A percentile compares a stretch with the other conserved stretches of the same genome.
Conservation (phyloP, 305 asterid genomes). For the Fraxinus sp. region DNA sequence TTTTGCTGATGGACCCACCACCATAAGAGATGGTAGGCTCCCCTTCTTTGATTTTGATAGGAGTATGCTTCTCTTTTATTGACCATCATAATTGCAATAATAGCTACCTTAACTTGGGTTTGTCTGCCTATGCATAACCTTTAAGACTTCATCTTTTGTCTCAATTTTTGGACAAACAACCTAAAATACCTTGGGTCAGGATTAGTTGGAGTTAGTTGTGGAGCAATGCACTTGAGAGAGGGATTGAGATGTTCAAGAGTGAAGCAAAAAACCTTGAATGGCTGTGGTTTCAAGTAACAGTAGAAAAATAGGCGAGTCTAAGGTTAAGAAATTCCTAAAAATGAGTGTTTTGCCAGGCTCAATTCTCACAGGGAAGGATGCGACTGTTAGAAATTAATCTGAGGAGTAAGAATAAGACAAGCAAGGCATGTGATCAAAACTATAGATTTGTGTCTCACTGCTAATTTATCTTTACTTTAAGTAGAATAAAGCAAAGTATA, state of each 20-base stretch:
- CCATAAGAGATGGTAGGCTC: constrained; percentile 83
- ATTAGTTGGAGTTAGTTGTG: background rate
- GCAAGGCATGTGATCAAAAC: background rate
- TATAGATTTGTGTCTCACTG: background rate
- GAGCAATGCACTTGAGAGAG: background rate
- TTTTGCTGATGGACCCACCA: constrained; percentile 91
- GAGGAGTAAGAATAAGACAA: background rate
- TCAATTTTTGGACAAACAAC: background rate
- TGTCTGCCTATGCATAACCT: background rate
- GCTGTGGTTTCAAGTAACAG: background rate
- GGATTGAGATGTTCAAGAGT: background rate
- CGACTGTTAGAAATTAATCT: background rate
- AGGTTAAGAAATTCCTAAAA: background rate
- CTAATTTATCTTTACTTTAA: background rate
- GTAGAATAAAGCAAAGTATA: background rate
- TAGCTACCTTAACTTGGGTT: background rate
- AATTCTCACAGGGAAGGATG: background rate
- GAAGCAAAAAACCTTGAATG: background rate
- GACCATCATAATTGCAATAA: background rate
- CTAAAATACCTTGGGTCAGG: background rate
- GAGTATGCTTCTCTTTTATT: background rate
- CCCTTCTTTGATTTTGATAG: constrained; percentile 9
- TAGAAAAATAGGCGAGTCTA: background rate
- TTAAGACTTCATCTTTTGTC: background rate
- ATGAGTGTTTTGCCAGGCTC: background rate